A percentile compares a stretch with the other conserved stretches of the same genome.
These are phyloP conservation scores for Cylindrotheca closterium DNA, from an alignment of 108 stramenopile species.

Conservation along the genomic window DNA sequence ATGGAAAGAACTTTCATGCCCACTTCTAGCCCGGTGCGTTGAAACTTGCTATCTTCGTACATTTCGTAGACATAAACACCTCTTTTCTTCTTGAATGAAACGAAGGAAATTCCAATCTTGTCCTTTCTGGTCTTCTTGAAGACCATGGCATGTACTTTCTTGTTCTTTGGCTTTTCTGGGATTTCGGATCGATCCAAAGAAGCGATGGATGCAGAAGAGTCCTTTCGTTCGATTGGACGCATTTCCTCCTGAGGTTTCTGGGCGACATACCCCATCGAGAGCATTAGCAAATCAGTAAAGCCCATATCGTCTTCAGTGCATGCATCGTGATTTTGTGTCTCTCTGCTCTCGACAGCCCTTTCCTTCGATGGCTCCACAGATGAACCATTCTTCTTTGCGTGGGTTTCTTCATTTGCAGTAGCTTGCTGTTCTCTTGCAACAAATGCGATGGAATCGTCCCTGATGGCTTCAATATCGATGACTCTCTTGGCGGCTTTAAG, in stretches of 20 bases:
- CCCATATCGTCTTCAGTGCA: neutral
- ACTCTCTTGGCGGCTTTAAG: constrained; percentile 20
- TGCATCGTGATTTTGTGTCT: neutral
- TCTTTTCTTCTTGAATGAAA: constrained; percentile 14
- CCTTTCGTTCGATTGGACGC: neutral
- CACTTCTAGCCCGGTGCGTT: constrained; percentile 17
- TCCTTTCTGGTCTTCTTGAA: neutral
- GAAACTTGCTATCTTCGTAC: constrained; percentile 21
- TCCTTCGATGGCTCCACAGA: neutral
- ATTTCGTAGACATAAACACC: constrained; percentile 32
- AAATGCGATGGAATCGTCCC: neutral
- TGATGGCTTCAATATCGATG: constrained; percentile 15
- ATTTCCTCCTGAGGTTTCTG: too few species aligned
- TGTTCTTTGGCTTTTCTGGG: neutral
- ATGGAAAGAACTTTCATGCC: constrained; percentile 24
- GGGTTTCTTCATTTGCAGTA: neutral
- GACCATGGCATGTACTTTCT: neutral
- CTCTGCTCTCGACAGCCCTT: neutral
- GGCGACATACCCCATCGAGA: too few species aligned
- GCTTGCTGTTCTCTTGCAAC: neutral
- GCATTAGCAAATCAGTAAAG: neutral
- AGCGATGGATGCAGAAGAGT: neutral
- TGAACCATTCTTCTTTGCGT: neutral
- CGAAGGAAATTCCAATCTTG: constrained; percentile 29
- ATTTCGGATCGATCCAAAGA: neutral